Base-by-base conservation (phyloP, 768 basidiomycete species). In the Pulveroboletus sp. region DNA sequence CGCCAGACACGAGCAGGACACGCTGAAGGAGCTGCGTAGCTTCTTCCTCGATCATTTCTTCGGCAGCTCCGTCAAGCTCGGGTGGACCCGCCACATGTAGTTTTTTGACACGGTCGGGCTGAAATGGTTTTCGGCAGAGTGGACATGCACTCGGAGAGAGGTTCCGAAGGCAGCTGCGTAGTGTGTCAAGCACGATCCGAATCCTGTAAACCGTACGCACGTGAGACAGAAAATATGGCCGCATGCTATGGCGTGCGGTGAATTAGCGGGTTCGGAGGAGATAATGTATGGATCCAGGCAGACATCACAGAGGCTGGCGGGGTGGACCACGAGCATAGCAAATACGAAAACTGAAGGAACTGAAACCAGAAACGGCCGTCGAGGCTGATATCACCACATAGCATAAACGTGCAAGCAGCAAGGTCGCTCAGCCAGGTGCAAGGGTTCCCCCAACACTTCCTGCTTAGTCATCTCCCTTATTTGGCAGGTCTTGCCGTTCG, bases 191-290 rank as follows among this genome's bases (percentile, higher is more conserved):
- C 46, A 40, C 29, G 49, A 63, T 57, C 49, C 43, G 27, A 13
- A 40, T 50, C 25, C 44, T 50, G 52, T 49, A 51, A 50, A 31
- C 37, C 27, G 51, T 40, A 75, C 84, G 63, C 61, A 87, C 86
- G 70, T 65, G 61, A 72, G 72, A 63, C 87, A 89, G 71, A 89
- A 88, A 32, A 86, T 77, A 66, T 89, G 85, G 33, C 87, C 87
- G 59, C 87, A 90, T 25, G 82, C 77, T 53, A 90, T 87, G 12
- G 80, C 83, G 64, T 85, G 79, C 6, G 86, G 87, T 40, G 77
- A 71, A 58, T 75, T 75, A 35, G 70, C 66, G 33, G 73, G 64
- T 21, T 71, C 72, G 34, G 77, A 70, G 69, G 78, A 80, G 36
- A 75, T 59, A 58, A 5, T 67, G 63, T 86, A 87, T 23, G 72